Evolutionary conservation across 228 moss, liverwort and hornwort genomes (phyloP), one percentile per base, ranked within the genome.

Genomic region (Sphagnum fallax): DNA sequence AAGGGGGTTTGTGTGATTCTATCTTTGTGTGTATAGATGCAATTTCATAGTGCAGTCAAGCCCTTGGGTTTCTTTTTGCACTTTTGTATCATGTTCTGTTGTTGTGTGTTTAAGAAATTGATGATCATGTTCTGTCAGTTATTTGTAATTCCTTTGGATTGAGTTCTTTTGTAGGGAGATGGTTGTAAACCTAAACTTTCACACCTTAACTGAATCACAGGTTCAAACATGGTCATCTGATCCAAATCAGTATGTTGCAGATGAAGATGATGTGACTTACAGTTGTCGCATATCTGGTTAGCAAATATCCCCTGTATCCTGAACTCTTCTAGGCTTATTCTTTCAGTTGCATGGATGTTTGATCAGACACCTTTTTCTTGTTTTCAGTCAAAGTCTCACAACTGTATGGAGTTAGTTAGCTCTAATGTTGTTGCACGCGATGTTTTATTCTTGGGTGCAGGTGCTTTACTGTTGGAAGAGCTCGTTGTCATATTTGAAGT

Each of bases 251-350:
- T 91, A 91, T 72, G 94, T 94, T 65, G 94, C 94, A 9, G 94
- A 94, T 82, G 94, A 94, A 82, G 94, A 94, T 69, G 94, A 94
- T 85, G 91, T 86, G 7, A 91, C 91, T 10, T 94, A 88, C 76
- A 94, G 94, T 78, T 91, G 94, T 75, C 87, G 94, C 72, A 83
- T 91, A 77, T 94, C 94, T 91, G 93, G 93, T 94, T 79, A 76
- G 76, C 75, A 32, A 32, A 32, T 32, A 32, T 32, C 32, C 32
- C 32, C 32, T 32, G 32, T 32, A 32, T 8, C 4, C 14, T 18
- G 9, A 49, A 32, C 51, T 51, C 12, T 9, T 9, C 47, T 48
- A 5, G 8, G 49, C 16, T 6, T 12, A 6, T 62, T 12, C 1
- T 62, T 62, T 62, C 62, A 12, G 47, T 16, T 47, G 10, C 6